Percentiles rank a stretch among this genome's conserved stretches.
Evolutionary conservation across 805 yeast species (phyloP).

Genomic region (Candida chauliodis): DNA sequence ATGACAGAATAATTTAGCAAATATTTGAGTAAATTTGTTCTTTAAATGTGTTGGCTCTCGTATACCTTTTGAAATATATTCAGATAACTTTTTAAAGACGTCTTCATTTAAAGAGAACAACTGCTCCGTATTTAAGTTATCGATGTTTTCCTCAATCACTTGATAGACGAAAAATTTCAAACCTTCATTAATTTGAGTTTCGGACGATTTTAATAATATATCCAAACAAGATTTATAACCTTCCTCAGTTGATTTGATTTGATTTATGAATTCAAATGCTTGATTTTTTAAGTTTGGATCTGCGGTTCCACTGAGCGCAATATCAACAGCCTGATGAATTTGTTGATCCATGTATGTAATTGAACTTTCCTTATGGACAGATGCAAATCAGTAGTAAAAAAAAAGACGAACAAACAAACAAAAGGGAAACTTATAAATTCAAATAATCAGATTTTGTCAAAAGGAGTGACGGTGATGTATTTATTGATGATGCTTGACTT

Average conservation of each 20-base stretch:
- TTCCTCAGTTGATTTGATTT: slow-evolving; percentile 49
- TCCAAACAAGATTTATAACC: slow-evolving; percentile 56
- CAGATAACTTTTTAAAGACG: slow-evolving; percentile 44
- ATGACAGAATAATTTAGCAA: slow-evolving; percentile 32
- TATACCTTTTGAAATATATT: slow-evolving; percentile 12
- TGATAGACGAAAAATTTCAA: slow-evolving; percentile 67
- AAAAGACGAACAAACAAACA: slow-evolving; percentile 1
- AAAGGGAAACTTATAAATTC: neutral
- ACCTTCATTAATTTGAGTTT: slow-evolving; percentile 41
- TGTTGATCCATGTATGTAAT: slow-evolving; percentile 44
- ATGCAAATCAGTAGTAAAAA: neutral
- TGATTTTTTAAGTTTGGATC: slow-evolving; percentile 57
- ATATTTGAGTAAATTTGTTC: slow-evolving; percentile 34
- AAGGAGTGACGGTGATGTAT: neutral
- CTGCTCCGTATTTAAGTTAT: slow-evolving; percentile 43
- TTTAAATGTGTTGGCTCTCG: slow-evolving; percentile 31
- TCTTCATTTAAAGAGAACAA: slow-evolving; percentile 43
- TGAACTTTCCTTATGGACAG: slow-evolving; percentile 1
- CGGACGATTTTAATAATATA: slow-evolving; percentile 29
- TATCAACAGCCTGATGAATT: slow-evolving; percentile 82
- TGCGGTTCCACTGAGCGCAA: slow-evolving; percentile 70
- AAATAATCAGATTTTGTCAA: neutral
- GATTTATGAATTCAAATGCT: slow-evolving; percentile 51
- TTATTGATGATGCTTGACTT: too few relatives aligned
- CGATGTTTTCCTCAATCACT: slow-evolving; percentile 58